Conservation (phyloP, 2,329 filamentous ascomycete species). For the Lizonia empirigonia region DNA sequence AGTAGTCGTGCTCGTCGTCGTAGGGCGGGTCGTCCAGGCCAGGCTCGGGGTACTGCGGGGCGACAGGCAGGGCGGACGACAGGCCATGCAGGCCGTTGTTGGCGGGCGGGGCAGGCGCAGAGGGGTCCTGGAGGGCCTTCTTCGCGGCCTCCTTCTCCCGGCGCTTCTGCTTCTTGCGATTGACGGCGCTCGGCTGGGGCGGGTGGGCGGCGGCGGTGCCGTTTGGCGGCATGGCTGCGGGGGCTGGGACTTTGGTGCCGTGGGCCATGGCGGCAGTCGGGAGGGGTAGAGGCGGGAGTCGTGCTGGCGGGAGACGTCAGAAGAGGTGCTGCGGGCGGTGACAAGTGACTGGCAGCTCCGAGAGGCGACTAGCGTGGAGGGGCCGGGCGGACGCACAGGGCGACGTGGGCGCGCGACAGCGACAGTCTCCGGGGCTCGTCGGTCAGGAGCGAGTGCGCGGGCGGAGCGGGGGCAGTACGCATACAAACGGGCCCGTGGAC, state of each 20-base stretch:
- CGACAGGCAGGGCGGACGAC: slow-evolving; percentile 17
- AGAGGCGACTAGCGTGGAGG: slow-evolving; percentile 14
- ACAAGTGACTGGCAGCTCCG: slow-evolving; percentile 23
- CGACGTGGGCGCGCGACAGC: slow-evolving; percentile 5
- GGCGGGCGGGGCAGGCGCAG: slow-evolving; percentile 20
- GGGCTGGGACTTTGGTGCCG: slow-evolving; percentile 9
- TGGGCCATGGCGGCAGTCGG: slow-evolving; percentile 10
- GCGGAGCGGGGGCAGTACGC: neutral
- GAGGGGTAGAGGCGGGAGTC: neutral
- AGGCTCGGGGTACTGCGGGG: slow-evolving; percentile 51
- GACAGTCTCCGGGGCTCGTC: slow-evolving; percentile 2
- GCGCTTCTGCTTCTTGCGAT: slow-evolving; percentile 95
- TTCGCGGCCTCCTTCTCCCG: slow-evolving; percentile 81
- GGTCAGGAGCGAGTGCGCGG: slow-evolving; percentile 19
- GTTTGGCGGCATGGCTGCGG: slow-evolving; percentile 44
- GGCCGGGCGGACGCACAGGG: slow-evolving; percentile 22
- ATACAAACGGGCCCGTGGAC: neutral
- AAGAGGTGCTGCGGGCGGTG: slow-evolving; percentile 6
- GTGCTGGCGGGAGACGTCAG: slow-evolving; percentile 15
- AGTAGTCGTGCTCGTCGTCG: slow-evolving; percentile 46
- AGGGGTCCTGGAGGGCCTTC: slow-evolving; percentile 47
- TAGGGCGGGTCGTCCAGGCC: slow-evolving; percentile 51
- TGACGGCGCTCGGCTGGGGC: slow-evolving; percentile 61
- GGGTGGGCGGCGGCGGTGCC: slow-evolving; percentile 47
- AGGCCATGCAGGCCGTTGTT: slow-evolving; percentile 2